These are phyloP conservation scores for Pichia sp. DNA, from an alignment of 1,139 yeast species.

Conservation along the genomic window DNA sequence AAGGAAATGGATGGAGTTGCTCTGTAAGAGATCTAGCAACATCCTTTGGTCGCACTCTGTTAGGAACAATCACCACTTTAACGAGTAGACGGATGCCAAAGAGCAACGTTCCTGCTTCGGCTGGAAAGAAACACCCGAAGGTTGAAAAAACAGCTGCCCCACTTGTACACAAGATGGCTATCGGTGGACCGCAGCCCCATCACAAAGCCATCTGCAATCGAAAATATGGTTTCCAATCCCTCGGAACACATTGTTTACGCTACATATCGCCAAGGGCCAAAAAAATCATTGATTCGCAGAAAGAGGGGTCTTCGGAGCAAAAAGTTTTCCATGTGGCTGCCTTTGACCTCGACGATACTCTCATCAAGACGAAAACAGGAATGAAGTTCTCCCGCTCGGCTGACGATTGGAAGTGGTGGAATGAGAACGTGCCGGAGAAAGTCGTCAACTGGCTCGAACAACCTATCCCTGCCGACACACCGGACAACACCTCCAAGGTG, in stretches of 20 bases:
- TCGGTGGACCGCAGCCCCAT: neutral
- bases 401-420: constrained; percentile 66
- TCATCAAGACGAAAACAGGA: constrained; percentile 60
- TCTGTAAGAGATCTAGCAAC: no score
- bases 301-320: neutral
- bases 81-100: neutral
- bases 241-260: constrained; percentile 18
- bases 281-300: neutral
- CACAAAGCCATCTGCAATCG: neutral
- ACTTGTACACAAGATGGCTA: neutral
- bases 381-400: constrained; percentile 50
- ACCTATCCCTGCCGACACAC: neutral
- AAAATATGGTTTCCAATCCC: constrained; percentile 6
- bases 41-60: no score
- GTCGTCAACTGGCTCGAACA: constrained; percentile 1
- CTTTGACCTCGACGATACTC: constrained; percentile 73
- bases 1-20: no score
- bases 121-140: neutral
- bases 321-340: constrained; percentile 43
- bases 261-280: constrained; percentile 6
- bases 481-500: constrained; percentile 25
- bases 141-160: neutral
- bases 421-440: constrained; percentile 13
- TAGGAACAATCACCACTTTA: neutral
- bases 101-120: neutral